Percentiles rank a stretch among this genome's conserved stretches.
These are phyloP conservation scores for Oryza australiensis DNA, from an alignment of 176 grass and related monocot genomes.

Conservation along the genomic window DNA sequence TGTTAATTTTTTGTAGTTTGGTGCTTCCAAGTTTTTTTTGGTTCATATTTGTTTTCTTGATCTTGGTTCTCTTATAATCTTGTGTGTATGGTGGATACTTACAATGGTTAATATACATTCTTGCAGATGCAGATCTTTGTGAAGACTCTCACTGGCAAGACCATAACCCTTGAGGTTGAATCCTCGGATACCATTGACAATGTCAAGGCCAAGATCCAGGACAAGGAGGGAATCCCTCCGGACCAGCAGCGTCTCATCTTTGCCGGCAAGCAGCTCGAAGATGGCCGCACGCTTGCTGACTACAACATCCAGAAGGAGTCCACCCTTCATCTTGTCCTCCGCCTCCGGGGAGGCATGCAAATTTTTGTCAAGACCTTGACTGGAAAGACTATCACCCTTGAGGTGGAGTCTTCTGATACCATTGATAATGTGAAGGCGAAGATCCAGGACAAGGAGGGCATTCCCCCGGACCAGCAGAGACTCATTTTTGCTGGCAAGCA, in stretches of 20 bases:
- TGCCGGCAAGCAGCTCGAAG: conserved; percentile 61
- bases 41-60: not conserved
- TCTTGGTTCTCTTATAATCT: not conserved
- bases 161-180: conserved; percentile 76
- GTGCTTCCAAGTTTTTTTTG: not conserved
- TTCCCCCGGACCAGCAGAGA: conserved; percentile 69
- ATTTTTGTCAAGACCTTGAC: conserved; percentile 76
- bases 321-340: conserved; percentile 58
- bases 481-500: conserved; percentile 69
- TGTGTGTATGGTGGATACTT: not conserved
- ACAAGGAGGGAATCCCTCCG: conserved; percentile 84
- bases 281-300: conserved; percentile 59
- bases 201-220: conserved; percentile 75
- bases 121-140: conserved; percentile 76
- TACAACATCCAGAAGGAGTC: conserved; percentile 89
- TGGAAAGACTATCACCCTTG: conserved; percentile 68
- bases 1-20: not conserved
- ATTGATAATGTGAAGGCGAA: conserved; percentile 77
- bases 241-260: conserved; percentile 81
- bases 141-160: conserved; percentile 84
- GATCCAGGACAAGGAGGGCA: conserved; percentile 82
- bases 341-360: conserved; percentile 48
- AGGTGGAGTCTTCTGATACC: conserved; percentile 54
- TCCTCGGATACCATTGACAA: conserved; percentile 70
- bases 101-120: not conserved